Evolutionary conservation across 495 filamentous ascomycete genomes (phyloP).

Genomic region (Tetracladium setigerum): DNA sequence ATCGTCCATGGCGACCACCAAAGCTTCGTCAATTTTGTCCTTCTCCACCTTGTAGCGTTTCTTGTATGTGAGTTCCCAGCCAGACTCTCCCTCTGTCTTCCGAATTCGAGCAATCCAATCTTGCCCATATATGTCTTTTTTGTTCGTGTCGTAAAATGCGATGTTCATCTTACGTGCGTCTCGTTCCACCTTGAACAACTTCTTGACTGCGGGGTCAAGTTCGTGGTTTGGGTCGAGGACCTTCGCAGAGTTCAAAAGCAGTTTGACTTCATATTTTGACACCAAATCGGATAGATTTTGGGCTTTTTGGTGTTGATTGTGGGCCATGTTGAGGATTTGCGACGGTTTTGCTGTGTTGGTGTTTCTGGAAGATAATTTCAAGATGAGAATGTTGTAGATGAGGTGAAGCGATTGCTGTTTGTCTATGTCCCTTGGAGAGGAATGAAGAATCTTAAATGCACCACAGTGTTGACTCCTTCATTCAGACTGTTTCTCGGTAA

Average conservation of each 20-base stretch:
- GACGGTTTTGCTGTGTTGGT: too few relatives aligned
- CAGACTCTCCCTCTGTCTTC: conserved; percentile 20
- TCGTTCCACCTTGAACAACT: conserved; percentile 20
- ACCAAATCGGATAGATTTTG: conserved; percentile 9
- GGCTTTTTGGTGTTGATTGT: neutral
- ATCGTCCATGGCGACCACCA: conserved; percentile 16
- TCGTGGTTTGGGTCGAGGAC: conserved; percentile 21
- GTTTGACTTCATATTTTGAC: conserved; percentile 27
- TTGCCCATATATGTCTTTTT: conserved; percentile 21
- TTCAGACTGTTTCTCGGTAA: too few relatives aligned
- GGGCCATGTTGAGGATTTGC: too few relatives aligned
- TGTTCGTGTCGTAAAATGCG: conserved; percentile 25
- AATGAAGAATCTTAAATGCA: too few relatives aligned
- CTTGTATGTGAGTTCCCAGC: conserved; percentile 28
- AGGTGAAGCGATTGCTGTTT: too few relatives aligned
- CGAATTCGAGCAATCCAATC: conserved; percentile 29
- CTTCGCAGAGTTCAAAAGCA: conserved; percentile 20
- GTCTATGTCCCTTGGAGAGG: too few relatives aligned
- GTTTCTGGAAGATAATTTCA: too few relatives aligned
- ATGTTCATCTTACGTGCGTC: conserved; percentile 22
- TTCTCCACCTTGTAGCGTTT: conserved; percentile 19
- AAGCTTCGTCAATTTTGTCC: conserved; percentile 21
- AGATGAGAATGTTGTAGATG: too few relatives aligned
- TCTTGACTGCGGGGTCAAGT: conserved; percentile 21
- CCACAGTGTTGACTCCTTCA: too few relatives aligned